These are phyloP conservation scores for Brassica nigra DNA, from an alignment of 345 rosid genomes.

Conservation along the genomic window DNA sequence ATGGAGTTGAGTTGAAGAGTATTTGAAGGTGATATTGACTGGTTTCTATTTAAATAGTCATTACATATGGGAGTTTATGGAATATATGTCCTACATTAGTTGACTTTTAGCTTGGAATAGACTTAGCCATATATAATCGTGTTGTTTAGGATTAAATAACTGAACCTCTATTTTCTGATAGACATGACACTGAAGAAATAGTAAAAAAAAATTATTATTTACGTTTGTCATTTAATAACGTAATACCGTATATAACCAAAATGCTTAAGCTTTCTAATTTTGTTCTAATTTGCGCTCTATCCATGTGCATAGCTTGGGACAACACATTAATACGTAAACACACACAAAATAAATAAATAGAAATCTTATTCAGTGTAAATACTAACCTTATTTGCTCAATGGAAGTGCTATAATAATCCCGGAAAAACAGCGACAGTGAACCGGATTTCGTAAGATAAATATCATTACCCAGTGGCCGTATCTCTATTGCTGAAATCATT, in stretches of 20 bases:
- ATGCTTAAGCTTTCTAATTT: background rate
- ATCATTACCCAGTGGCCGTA: slow-evolving; percentile 36
- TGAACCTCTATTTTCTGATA: background rate
- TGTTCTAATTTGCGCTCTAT: background rate
- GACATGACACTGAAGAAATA: background rate
- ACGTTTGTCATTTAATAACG: too few species aligned
- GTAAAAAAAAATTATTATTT: too few species aligned
- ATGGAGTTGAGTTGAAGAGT: background rate
- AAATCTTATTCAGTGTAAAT: too few species aligned
- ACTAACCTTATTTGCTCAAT: slow-evolving; percentile 10
- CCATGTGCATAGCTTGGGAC: too few species aligned
- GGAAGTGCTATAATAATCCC: background rate
- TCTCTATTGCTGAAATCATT: slow-evolving; percentile 50
- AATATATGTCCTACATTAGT: background rate
- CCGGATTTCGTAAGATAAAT: slow-evolving; percentile 16
- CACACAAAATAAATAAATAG: background rate
- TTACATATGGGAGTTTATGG: too few species aligned
- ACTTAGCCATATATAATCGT: background rate
- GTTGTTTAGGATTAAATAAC: background rate
- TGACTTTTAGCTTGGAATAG: background rate
- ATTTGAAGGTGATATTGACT: background rate
- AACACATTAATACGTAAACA: background rate
- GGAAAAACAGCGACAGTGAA: slow-evolving; percentile 11
- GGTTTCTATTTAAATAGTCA: too few species aligned
- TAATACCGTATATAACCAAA: too few species aligned